Conservation (phyloP, 2,329 filamentous ascomycete genomes). For the Coniochaeta ligniaria region DNA sequence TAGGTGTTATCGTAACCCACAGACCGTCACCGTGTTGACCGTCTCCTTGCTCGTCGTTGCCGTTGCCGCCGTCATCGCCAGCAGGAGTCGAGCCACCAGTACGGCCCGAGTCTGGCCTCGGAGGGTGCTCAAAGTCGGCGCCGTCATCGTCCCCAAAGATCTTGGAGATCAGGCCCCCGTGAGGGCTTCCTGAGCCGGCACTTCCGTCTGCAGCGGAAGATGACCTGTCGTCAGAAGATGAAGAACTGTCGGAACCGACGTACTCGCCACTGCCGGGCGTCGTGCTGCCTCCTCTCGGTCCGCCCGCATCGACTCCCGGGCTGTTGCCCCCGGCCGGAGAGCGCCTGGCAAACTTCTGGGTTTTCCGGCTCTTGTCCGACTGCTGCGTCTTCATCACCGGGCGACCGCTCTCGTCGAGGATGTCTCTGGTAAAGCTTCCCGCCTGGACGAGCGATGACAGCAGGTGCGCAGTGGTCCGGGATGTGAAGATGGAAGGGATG, state of each 20-base stretch:
- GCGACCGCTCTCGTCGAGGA: constrained; percentile 53
- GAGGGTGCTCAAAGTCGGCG: constrained; percentile 18
- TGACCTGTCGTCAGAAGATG: background rate
- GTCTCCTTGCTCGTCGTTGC: constrained; percentile 4
- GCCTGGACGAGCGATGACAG: constrained; percentile 79
- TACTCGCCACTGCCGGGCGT: constrained; percentile 71
- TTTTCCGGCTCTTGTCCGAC: constrained; percentile 28
- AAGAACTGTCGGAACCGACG: constrained; percentile 16
- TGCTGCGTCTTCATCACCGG: constrained; percentile 46
- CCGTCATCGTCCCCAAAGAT: constrained; percentile 40
- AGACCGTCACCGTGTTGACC: constrained; percentile 61
- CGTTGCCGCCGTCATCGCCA: constrained; percentile 12
- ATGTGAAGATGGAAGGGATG: constrained; percentile 92
- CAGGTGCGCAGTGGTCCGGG: constrained; percentile 87
- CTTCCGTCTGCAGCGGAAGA: constrained; percentile 4
- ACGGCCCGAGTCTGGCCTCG: constrained; percentile 10
- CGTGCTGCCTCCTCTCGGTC: constrained; percentile 57
- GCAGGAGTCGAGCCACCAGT: background rate
- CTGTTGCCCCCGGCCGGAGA: background rate
- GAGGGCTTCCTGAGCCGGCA: constrained; percentile 6
- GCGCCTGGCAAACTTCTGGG: constrained; percentile 12
- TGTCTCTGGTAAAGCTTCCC: constrained; percentile 54
- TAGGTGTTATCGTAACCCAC: constrained; percentile 94
- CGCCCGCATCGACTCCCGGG: constrained; percentile 19
- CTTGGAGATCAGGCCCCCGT: constrained; percentile 36